phyloP scores from a whole-genome alignment of 768 basidiomycete species.

The Cantharellus anzutake region DNA sequence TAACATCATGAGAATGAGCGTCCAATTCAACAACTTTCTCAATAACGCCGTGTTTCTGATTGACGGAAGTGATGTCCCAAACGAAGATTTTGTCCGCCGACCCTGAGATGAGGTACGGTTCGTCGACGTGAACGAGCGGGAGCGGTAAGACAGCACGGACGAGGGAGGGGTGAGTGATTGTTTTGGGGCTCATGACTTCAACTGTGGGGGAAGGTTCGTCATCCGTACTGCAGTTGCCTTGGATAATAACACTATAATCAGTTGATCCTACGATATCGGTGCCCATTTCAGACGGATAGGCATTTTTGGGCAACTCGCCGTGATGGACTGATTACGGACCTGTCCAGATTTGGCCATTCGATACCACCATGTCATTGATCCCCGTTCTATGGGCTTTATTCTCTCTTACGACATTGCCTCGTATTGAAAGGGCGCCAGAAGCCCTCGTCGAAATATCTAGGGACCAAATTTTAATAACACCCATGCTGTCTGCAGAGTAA shows the following conservation, averaged over 20 bases:
- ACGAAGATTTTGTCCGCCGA: conserved; percentile 67
- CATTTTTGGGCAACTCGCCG: background rate
- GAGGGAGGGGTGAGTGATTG: conserved; percentile 35
- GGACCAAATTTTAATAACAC: conserved; percentile 67
- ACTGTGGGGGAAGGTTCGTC: background rate
- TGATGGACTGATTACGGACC: conserved; percentile 28
- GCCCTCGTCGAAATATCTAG: conserved; percentile 23
- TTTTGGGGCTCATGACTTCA: conserved; percentile 9
- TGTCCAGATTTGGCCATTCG: conserved; percentile 70
- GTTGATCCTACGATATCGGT: conserved; percentile 43
- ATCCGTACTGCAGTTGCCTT: background rate
- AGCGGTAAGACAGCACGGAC: conserved; percentile 63
- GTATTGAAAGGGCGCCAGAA: conserved; percentile 10
- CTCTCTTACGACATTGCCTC: conserved; percentile 39
- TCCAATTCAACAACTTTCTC: conserved; percentile 40
- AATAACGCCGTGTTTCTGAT: conserved; percentile 33
- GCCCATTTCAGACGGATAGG: background rate
- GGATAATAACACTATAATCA: conserved; percentile 57
- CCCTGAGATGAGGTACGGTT: conserved; percentile 65
- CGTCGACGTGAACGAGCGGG: conserved; percentile 37
- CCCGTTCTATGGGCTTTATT: conserved; percentile 61
- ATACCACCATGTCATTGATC: conserved; percentile 52
- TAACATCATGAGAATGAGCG: conserved; percentile 84
- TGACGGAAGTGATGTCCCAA: conserved; percentile 53
- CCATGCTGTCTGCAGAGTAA: conserved; percentile 86